These are phyloP conservation scores for Linum usitatissimum DNA, from an alignment of 345 rosid species.

Conservation along the genomic window DNA sequence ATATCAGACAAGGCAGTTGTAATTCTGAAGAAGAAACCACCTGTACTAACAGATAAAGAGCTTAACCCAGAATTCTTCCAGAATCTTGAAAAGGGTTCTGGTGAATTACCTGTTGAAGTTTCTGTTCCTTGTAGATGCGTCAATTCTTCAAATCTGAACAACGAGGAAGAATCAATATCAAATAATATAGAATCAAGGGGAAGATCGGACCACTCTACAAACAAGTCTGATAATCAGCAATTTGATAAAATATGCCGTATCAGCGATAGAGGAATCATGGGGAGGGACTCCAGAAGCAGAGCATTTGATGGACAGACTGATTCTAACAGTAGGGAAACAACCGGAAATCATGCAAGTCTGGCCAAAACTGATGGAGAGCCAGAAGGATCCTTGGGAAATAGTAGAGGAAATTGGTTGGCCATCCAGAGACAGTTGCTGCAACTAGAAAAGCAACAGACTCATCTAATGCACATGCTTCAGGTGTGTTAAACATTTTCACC, in stretches of 20 bases:
- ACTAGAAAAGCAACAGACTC: slow-evolving; percentile 86
- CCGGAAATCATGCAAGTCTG: slow-evolving; percentile 39
- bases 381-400: slow-evolving; percentile 66
- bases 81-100: slow-evolving; percentile 75
- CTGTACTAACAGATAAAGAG: slow-evolving; percentile 66
- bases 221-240: slow-evolving; percentile 29
- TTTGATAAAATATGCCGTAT: slow-evolving; percentile 22
- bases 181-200: slow-evolving; percentile 38
- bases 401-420: slow-evolving; percentile 83
- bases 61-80: slow-evolving; percentile 93
- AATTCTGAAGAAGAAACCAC: slow-evolving; percentile 85
- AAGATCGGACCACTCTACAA: slow-evolving; percentile 37
- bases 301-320: slow-evolving; percentile 40
- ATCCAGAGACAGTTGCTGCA: slow-evolving; percentile 91
- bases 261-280: slow-evolving; percentile 33
- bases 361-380: slow-evolving; percentile 55
- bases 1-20: slow-evolving; percentile 70
- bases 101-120: slow-evolving; percentile 84
- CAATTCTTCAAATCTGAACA: slow-evolving; percentile 44
- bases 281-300: slow-evolving; percentile 46
- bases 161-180: slow-evolving; percentile 43
- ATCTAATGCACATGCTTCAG: slow-evolving; percentile 95
- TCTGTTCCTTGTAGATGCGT: slow-evolving; percentile 67
- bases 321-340: slow-evolving; percentile 41
- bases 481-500: slow-evolving; percentile 26